These are phyloP conservation scores for Verruconis gallopava DNA, from an alignment of 2,329 filamentous ascomycete genomes.

Conservation along the genomic window DNA sequence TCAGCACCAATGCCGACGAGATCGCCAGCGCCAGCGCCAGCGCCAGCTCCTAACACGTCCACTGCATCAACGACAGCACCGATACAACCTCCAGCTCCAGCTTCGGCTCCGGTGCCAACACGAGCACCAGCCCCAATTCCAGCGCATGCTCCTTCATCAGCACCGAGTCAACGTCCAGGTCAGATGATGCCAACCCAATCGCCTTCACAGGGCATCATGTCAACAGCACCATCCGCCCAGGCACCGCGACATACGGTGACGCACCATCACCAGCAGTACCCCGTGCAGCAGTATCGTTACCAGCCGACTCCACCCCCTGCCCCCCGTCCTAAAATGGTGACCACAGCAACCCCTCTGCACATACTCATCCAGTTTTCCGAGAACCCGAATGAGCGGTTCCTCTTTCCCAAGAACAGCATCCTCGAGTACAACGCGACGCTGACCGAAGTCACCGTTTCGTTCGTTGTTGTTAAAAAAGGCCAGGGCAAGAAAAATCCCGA, in stretches of 20 bases:
- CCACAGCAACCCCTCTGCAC: constrained; percentile 23
- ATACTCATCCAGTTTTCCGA: constrained; percentile 27
- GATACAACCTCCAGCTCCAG: background rate
- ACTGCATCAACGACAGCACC: background rate
- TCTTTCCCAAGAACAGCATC: constrained; percentile 68
- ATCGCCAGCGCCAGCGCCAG: background rate
- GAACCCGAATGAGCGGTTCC: constrained; percentile 54
- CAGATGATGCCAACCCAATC: background rate
- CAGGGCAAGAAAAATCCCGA: constrained; percentile 11
- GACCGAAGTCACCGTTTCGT: constrained; percentile 57
- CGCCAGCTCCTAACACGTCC: background rate
- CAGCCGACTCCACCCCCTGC: constrained; percentile 17
- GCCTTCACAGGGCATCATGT: too few relatives aligned
- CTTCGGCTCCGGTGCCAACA: background rate
- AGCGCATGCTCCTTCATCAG: background rate
- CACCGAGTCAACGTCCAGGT: background rate
- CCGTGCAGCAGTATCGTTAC: background rate
- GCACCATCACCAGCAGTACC: background rate
- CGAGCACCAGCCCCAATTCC: background rate
- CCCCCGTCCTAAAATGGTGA: constrained; percentile 29
- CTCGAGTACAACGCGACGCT: constrained; percentile 52
- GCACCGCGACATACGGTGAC: background rate
- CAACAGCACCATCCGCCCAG: too few relatives aligned
- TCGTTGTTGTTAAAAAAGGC: constrained; percentile 47
- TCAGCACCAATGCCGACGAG: background rate